Base-by-base conservation (phyloP, 192 early-diverging fungal genomes). In the Radiomyces spectabilis region DNA sequence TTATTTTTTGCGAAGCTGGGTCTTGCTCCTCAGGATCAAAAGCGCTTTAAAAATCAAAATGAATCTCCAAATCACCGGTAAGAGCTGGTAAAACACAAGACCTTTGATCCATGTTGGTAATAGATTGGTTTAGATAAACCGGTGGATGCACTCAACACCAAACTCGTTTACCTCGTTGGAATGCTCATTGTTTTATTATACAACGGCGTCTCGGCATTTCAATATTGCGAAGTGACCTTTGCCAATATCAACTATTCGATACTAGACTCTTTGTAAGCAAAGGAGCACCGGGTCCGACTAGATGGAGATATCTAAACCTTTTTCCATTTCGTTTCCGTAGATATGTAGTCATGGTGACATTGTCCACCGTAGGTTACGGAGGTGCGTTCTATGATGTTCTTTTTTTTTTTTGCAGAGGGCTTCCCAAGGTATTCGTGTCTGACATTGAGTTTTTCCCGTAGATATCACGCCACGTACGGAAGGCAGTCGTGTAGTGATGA, bases 301-400 rank as follows among this genome's bases (percentile, higher is more conserved):
- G n/a, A n/a, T n/a, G n/a, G n/a, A n/a, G n/a, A 40, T 10, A 0
- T 34, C n/a, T n/a, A n/a, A n/a, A n/a, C n/a, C n/a, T n/a, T n/a
- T n/a, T n/a, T n/a, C n/a, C n/a, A n/a, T n/a, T n/a, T n/a, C n/a
- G n/a, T n/a, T n/a, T n/a, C n/a, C n/a, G n/a, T 35, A 63, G 59
- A 22, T 80, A 82, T 42, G 79, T 85, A 63, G 68, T 81, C 16
- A 66, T 84, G 35, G 80, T 84, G 43, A 83, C 80, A 0, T 63
- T 81, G 26, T 75, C 79, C 1, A 85, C 85, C 3, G 85, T 87
- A 6, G 83, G 85, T 10, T 85, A 83, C 45, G 85, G 83, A 38
- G 51, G 51, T 61, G 48, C n/a, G 21, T 53, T 31, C 30, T 29
- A 7, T 6, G 21, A 26, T 18, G 5, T 25, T 16, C 29, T n/a